phyloP scores from a whole-genome alignment of 1,139 yeast genomes.

The Torulaspora globosa region DNA sequence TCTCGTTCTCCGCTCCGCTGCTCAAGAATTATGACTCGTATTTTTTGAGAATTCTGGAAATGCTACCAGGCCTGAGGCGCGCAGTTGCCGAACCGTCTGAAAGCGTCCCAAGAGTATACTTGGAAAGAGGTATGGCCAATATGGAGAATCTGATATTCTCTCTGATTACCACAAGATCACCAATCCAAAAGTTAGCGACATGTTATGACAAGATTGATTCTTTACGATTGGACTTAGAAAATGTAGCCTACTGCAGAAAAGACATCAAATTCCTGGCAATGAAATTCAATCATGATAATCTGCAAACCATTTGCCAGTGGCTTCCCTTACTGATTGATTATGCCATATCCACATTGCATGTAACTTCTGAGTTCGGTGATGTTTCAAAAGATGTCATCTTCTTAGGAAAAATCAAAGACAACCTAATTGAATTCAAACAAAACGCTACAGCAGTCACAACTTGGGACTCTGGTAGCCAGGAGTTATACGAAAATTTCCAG shows the following conservation, averaged over 20 bases:
- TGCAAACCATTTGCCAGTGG: slow-evolving; percentile 37
- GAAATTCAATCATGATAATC: slow-evolving; percentile 6
- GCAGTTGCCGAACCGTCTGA: slow-evolving; percentile 57
- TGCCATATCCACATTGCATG: slow-evolving; percentile 33
- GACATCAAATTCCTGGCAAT: slow-evolving; percentile 18
- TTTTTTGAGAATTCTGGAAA: slow-evolving; percentile 69
- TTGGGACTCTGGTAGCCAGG: slow-evolving; percentile 20
- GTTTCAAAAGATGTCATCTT: slow-evolving; percentile 20
- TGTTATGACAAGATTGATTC: slow-evolving; percentile 22
- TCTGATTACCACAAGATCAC: slow-evolving; percentile 48
- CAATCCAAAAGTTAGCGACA: slow-evolving; percentile 40
- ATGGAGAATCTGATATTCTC: slow-evolving; percentile 65
- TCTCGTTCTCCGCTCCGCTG: slow-evolving; percentile 43
- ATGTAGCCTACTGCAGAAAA: slow-evolving; percentile 20
- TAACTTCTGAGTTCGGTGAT: slow-evolving; percentile 1
- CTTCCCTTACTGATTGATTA: slow-evolving; percentile 50
- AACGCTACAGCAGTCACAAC: slow-evolving; percentile 16
- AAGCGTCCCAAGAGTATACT: slow-evolving; percentile 73
- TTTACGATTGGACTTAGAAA: slow-evolving; percentile 24
- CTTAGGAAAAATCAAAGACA: slow-evolving; percentile 20
- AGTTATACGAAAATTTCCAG: slow-evolving; percentile 31
- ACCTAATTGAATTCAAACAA: slow-evolving; percentile 14
- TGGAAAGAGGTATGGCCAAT: slow-evolving; percentile 75
- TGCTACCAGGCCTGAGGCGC: slow-evolving; percentile 73
- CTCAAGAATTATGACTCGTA: slow-evolving; percentile 52